phyloP scores from a whole-genome alignment of 163 green algal genomes.

The Chlorella variabilis region DNA sequence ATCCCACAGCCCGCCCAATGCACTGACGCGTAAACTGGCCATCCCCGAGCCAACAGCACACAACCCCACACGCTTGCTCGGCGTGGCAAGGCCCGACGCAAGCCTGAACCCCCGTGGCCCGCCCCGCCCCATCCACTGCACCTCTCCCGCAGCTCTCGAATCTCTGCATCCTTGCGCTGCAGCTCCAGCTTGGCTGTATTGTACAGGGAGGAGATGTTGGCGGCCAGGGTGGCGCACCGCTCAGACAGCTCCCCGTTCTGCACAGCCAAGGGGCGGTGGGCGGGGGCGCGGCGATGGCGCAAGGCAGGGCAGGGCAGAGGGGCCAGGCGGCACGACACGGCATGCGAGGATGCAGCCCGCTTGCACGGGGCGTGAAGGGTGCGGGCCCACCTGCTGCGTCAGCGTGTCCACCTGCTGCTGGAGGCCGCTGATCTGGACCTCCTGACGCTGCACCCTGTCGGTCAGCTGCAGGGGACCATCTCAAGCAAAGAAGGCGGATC shows the following conservation, averaged over 20 bases:
- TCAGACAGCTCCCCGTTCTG: conserved; percentile 31
- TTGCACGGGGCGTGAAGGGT: background rate
- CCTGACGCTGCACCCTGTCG: conserved; percentile 12
- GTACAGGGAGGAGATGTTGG: conserved; percentile 75
- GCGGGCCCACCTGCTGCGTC: conserved; percentile 8
- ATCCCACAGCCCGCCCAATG: too few species aligned
- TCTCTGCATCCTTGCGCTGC: conserved; percentile 63
- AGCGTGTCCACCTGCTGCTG: conserved; percentile 28
- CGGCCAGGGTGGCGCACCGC: conserved; percentile 54
- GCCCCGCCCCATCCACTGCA: too few species aligned
- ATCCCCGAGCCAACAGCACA: too few species aligned
- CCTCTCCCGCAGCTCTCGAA: conserved; percentile 59
- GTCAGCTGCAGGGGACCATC: conserved; percentile 21
- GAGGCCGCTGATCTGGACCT: conserved; percentile 6
- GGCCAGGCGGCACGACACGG: too few species aligned
- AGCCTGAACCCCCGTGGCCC: too few species aligned
- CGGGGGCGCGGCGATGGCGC: too few species aligned
- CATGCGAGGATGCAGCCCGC: too few species aligned
- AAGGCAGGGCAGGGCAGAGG: background rate
- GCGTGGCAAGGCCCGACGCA: too few species aligned
- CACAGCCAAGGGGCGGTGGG: background rate
- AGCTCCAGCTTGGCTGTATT: conserved; percentile 80
- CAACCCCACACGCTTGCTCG: too few species aligned
- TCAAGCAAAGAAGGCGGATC: too few species aligned
- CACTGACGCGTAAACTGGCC: too few species aligned